Evolutionary conservation across 106 monocot species (phyloP).

Genomic region (Dendrobium nobile): DNA sequence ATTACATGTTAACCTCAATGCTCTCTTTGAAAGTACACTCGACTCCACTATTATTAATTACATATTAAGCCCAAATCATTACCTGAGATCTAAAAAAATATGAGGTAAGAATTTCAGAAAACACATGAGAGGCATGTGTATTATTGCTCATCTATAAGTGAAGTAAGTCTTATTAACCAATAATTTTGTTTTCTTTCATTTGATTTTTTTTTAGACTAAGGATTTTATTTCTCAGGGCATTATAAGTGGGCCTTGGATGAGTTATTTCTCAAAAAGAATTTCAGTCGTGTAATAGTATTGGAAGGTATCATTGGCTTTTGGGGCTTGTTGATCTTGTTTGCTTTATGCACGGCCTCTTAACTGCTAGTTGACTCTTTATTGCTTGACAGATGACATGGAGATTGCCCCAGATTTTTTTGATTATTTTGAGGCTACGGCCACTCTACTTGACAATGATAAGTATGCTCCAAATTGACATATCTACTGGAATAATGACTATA

Average conservation of each 20-base stretch:
- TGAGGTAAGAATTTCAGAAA: too few relatives aligned
- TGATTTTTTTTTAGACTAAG: not conserved
- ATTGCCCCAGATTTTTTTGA: conserved; percentile 98
- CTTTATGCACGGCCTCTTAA: not conserved
- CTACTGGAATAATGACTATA: not conserved
- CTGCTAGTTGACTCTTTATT: not conserved
- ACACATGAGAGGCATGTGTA: too few relatives aligned
- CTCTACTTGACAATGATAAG: conserved; percentile 78
- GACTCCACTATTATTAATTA: too few relatives aligned
- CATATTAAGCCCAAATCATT: too few relatives aligned
- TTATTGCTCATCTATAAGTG: too few relatives aligned
- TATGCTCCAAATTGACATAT: conserved; percentile 22
- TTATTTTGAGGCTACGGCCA: conserved; percentile 86
- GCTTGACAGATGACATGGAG: conserved; percentile 92
- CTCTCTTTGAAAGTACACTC: too few relatives aligned
- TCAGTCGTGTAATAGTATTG: conserved; percentile 78
- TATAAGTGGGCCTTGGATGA: conserved; percentile 97
- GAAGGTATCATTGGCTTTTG: conserved; percentile 50
- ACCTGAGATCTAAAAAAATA: too few relatives aligned
- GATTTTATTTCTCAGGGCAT: conserved; percentile 46
- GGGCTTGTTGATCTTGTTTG: conserved; percentile 2
- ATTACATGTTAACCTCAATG: too few relatives aligned
- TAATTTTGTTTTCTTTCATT: too few relatives aligned
- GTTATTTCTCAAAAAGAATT: conserved; percentile 69
- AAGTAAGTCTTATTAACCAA: too few relatives aligned